Conservation (phyloP, 2,329 filamentous ascomycete species). For the Cytospora paraplurivora region DNA sequence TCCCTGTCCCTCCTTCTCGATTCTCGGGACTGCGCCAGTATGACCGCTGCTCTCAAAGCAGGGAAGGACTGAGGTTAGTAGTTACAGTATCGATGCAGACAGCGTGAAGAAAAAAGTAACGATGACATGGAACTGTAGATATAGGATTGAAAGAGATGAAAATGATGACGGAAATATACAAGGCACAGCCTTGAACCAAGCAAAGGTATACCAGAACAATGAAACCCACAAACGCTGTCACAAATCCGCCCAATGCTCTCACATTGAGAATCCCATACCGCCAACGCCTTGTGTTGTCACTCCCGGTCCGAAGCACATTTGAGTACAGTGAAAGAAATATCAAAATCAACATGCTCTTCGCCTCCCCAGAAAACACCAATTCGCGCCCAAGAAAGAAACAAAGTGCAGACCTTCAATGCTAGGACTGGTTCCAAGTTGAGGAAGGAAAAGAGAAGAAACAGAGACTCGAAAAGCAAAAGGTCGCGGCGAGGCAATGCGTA, state of each 20-base stretch:
- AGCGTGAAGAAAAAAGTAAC: constrained; percentile 4
- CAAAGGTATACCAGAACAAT: neutral
- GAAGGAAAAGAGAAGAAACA: constrained; percentile 7
- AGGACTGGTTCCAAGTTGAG: neutral
- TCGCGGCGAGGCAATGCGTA: constrained; percentile 29
- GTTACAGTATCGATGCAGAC: constrained; percentile 17
- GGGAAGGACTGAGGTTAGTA: constrained; percentile 10
- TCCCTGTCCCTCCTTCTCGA: constrained; percentile 7
- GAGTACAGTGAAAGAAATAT: constrained; percentile 2
- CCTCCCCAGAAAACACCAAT: neutral
- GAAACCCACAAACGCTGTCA: constrained; percentile 11
- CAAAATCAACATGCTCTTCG: neutral
- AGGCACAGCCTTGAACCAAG: neutral
- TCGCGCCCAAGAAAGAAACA: neutral
- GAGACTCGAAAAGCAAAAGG: constrained; percentile 13
- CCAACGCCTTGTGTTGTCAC: constrained; percentile 40
- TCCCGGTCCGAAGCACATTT: constrained; percentile 27
- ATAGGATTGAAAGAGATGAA: constrained; percentile 19
- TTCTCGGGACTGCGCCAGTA: constrained; percentile 11
- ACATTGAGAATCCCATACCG: constrained; percentile 11
- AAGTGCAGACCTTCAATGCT: neutral
- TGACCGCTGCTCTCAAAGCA: constrained; percentile 21
- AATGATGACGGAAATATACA: constrained; percentile 5
- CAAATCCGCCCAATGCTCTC: constrained; percentile 13
- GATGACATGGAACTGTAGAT: constrained; percentile 10